Evolutionary conservation across 176 grass and related monocot genomes (phyloP), one percentile per base, ranked within the genome.

Genomic region (Alloteropsis semialata): DNA sequence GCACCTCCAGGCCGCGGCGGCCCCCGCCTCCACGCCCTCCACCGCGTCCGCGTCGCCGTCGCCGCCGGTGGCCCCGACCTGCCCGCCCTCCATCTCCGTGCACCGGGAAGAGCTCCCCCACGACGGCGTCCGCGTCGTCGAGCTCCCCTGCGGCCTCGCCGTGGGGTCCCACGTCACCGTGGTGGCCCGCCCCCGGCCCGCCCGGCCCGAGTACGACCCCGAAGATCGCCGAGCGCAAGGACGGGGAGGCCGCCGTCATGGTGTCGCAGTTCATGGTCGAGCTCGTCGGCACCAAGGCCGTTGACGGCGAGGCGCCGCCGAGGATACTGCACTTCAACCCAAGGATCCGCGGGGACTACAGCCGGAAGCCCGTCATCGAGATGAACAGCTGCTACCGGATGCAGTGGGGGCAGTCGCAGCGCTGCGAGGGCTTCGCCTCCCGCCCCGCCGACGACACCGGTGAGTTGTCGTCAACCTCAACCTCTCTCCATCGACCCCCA

Each of bases 191-290:
- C 93, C 93, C 8, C 68, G 83, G 48, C 10, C 76, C 15, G 85
- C 91, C 8, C 80, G 90, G 2, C 72, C 91, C 16, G 87, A 89
- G 68, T 71, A 84, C 67, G 79, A 92, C 70, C 89, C 89, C 91
- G 3, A 99, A 92, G 77, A 96, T 93, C 80, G 63, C 92, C 29
- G 79, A 74, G 82, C 76, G 92, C 76, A 91, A 30, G 79, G 43
- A 75, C 58, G 89, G 89, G 82, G 85, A 95, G 79, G 69, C 79
- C 86, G 29, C 87, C 83, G 12, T 89, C 54, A 90, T 96, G 96
- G 91, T 96, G 39, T 99, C 96, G 37, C 96, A 99, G 86, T 99
- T 99, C 89, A 96, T 92, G 91, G 89, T 96, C 57, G 96, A 99
- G 79, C 87, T 99, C 15, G 76, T 93, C 18, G 96, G 96, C 0